These are phyloP conservation scores for Tetracladium maxilliforme DNA, from an alignment of 2,329 filamentous ascomycete species.

Conservation along the genomic window DNA sequence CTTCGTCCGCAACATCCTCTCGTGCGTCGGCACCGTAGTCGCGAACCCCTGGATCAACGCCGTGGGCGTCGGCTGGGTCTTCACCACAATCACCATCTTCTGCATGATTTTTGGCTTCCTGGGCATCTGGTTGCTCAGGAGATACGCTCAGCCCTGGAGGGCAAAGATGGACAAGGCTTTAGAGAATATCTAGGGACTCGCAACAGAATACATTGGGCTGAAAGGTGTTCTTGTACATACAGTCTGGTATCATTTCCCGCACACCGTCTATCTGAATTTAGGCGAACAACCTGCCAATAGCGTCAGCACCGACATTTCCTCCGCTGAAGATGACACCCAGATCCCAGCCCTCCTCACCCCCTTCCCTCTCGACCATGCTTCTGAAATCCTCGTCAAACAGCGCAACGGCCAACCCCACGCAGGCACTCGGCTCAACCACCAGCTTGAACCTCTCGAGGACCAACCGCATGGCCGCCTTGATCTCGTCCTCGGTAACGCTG, in stretches of 20 bases:
- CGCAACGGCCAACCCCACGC: slow-evolving; percentile 69
- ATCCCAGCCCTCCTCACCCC: slow-evolving; percentile 60
- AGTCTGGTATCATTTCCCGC: too few relatives aligned
- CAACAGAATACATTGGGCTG: too few relatives aligned
- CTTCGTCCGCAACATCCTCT: slow-evolving; percentile 66
- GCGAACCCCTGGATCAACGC: slow-evolving; percentile 55
- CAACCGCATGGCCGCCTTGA: slow-evolving; percentile 59
- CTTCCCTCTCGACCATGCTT: slow-evolving; percentile 51
- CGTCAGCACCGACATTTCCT: slow-evolving; percentile 42
- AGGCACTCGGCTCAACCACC: slow-evolving; percentile 77
- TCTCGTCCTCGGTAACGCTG: slow-evolving; percentile 69
- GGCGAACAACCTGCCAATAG: slow-evolving; percentile 33
- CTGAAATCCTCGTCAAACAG: slow-evolving; percentile 80
- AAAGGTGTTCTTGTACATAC: too few relatives aligned
- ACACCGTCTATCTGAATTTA: too few relatives aligned
- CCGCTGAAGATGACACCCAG: slow-evolving; percentile 44
- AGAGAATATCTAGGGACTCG: too few relatives aligned
- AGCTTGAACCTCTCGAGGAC: slow-evolving; percentile 83
- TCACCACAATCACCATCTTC: too few relatives aligned
- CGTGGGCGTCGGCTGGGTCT: slow-evolving; percentile 65
- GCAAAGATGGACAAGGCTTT: too few relatives aligned
- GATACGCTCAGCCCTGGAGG: too few relatives aligned
- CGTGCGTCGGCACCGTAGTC: slow-evolving; percentile 55
- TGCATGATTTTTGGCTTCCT: too few relatives aligned
- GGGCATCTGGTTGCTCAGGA: too few relatives aligned